These are phyloP conservation scores for Leccinum solheimii DNA, from an alignment of 1,284 basidiomycete genomes.

Conservation along the genomic window DNA sequence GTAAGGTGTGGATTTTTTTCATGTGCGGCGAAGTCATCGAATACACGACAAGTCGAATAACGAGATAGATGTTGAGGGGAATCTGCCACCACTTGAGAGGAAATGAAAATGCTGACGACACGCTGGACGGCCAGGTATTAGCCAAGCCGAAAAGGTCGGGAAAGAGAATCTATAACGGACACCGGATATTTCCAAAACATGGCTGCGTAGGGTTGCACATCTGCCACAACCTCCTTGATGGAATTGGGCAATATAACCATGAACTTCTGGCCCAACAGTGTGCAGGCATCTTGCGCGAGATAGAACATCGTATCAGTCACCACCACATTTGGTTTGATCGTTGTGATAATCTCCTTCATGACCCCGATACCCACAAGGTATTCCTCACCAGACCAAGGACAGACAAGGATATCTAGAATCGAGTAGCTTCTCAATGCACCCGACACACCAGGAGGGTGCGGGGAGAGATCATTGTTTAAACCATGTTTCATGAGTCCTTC, in stretches of 20 bases:
- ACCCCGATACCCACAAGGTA: not conserved
- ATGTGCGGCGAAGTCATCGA: not conserved
- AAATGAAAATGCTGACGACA: constrained; percentile 3
- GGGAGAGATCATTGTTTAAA: not conserved
- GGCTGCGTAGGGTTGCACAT: constrained; percentile 2
- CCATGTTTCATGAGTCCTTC: not conserved
- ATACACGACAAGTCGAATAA: not conserved
- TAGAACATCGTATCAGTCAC: constrained; percentile 1
- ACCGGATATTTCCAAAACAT: constrained; percentile 13
- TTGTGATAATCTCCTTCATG: constrained; percentile 4
- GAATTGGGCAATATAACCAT: constrained; percentile 7
- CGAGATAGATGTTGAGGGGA: constrained; percentile 14
- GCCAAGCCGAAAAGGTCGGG: not conserved
- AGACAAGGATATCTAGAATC: not conserved
- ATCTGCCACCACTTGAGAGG: constrained; percentile 19
- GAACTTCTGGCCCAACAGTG: constrained; percentile 2
- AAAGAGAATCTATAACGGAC: not conserved
- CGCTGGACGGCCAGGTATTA: not conserved
- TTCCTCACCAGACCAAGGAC: constrained; percentile 5
- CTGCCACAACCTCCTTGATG: not conserved
- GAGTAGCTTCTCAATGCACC: constrained; percentile 9
- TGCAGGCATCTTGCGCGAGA: constrained; percentile 13
- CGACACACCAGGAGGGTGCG: constrained; percentile 4
- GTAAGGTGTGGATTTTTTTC: not conserved
- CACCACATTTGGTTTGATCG: constrained; percentile 4